Percentiles rank a stretch among this genome's conserved stretches.
phyloP scores from a whole-genome alignment of 192 early-diverging fungal species.

The Funneliformis geosporum region DNA sequence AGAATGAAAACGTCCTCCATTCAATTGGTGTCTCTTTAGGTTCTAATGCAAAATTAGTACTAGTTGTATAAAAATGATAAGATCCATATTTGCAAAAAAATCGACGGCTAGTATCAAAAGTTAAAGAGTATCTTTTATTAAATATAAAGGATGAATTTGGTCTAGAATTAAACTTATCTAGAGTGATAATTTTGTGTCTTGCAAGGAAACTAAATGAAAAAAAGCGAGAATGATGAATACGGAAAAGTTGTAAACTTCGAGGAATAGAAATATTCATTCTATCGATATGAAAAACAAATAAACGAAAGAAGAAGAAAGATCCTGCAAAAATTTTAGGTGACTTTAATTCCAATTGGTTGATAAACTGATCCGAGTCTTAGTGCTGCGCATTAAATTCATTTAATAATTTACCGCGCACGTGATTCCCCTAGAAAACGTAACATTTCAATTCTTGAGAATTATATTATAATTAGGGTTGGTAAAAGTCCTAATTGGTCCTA shows the following conservation, averaged over 20 bases:
- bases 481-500: too few relatives aligned
- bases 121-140: neutral
- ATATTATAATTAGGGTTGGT: too few relatives aligned
- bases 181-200: neutral
- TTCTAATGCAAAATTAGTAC: neutral
- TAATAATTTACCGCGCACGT: too few relatives aligned
- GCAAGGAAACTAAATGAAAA: neutral
- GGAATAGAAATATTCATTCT: neutral
- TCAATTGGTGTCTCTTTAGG: neutral
- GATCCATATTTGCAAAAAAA: neutral
- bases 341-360: too few relatives aligned
- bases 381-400: too few relatives aligned
- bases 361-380: too few relatives aligned
- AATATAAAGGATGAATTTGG: neutral
- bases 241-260: neutral
- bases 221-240: neutral
- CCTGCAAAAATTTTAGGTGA: too few relatives aligned
- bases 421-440: too few relatives aligned
- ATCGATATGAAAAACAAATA: neutral
- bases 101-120: neutral
- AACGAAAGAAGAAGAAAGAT: neutral
- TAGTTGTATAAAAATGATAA: neutral
- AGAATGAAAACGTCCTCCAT: constrained; percentile 53
- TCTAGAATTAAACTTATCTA: neutral
- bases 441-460: too few relatives aligned